These are phyloP conservation scores for Leccinum boreale DNA, from an alignment of 768 basidiomycete species.

Conservation along the genomic window DNA sequence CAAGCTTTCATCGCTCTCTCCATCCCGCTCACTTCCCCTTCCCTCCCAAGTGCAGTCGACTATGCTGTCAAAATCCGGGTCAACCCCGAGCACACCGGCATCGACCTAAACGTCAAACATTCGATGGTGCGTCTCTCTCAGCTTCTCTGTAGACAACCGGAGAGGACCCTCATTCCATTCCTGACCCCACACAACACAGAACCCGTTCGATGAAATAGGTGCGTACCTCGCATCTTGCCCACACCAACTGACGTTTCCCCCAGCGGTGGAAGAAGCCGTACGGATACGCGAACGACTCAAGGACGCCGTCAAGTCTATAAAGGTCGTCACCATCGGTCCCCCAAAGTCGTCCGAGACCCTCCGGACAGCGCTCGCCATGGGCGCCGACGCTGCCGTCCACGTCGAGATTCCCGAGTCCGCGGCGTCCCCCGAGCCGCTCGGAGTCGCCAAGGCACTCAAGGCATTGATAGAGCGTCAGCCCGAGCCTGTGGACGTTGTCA, in stretches of 20 bases:
- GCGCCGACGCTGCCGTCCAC: slow-evolving; percentile 90
- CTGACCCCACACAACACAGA: slow-evolving; percentile 44
- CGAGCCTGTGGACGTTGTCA: slow-evolving; percentile 75
- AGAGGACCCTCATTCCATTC: neutral
- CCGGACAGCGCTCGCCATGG: slow-evolving; percentile 96
- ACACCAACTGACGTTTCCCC: neutral
- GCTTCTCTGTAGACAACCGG: neutral
- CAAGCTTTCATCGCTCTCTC: neutral
- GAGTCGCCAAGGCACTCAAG: slow-evolving; percentile 81
- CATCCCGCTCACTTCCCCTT: neutral
- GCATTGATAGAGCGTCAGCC: slow-evolving; percentile 66
- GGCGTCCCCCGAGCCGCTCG: slow-evolving; percentile 83
- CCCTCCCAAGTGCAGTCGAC: slow-evolving; percentile 71
- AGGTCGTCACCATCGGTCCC: slow-evolving; percentile 91
- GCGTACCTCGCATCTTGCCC: neutral
- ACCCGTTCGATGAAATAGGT: slow-evolving; percentile 99
- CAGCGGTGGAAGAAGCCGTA: slow-evolving; percentile 96
- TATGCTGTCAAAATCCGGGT: slow-evolving; percentile 99
- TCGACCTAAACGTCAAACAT: slow-evolving; percentile 97
- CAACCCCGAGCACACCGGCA: slow-evolving; percentile 89
- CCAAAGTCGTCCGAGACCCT: slow-evolving; percentile 86
- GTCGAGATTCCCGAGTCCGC: slow-evolving; percentile 76
- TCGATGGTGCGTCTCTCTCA: slow-evolving; percentile 72
- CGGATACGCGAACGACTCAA: slow-evolving; percentile 86
- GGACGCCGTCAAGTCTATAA: slow-evolving; percentile 77